A percentile compares a stretch with the other conserved stretches of the same genome.
Evolutionary conservation across 345 rosid species (phyloP).

Genomic region (Toxicodendron radicans): DNA sequence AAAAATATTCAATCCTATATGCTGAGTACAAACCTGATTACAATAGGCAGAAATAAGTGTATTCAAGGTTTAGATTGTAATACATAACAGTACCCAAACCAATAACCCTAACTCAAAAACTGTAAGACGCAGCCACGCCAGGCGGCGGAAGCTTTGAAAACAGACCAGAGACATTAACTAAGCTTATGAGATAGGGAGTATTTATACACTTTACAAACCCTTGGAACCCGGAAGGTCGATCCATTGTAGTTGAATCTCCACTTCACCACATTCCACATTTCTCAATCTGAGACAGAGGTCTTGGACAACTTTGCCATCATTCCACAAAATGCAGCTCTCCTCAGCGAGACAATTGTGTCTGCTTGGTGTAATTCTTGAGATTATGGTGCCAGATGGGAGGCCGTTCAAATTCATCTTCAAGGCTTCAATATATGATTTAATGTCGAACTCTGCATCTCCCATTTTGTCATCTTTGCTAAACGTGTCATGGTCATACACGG

Average conservation of each 20-base stretch:
- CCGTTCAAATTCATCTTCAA: conserved; percentile 51
- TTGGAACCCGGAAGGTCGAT: conserved; percentile 74
- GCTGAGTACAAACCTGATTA: not conserved
- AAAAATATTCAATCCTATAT: conserved; percentile 2
- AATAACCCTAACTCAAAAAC: not conserved
- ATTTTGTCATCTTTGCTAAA: conserved; percentile 87
- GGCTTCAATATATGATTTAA: conserved; percentile 62
- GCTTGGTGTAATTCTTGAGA: conserved; percentile 52
- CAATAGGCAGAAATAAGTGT: not conserved
- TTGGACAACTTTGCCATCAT: conserved; percentile 56
- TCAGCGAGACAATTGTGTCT: conserved; percentile 70
- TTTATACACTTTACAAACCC: conserved; percentile 35
- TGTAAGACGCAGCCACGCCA: not conserved
- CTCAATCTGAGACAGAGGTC: conserved; percentile 66
- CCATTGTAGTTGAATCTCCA: conserved; percentile 86
- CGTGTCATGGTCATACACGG: conserved; percentile 82
- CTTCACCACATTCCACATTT: conserved; percentile 89
- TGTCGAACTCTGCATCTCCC: conserved; percentile 89
- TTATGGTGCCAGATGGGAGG: conserved; percentile 61
- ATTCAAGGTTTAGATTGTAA: conserved; percentile 5
- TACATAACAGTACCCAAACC: not conserved
- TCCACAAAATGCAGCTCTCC: conserved; percentile 52
- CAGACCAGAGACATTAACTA: not conserved
- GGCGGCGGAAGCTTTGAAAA: not conserved
- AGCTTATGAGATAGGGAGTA: not conserved